A percentile compares a stretch with the other conserved stretches of the same genome.
Conservation (phyloP, 2,329 filamentous ascomycete genomes). For the Fusarium vanettenii region DNA sequence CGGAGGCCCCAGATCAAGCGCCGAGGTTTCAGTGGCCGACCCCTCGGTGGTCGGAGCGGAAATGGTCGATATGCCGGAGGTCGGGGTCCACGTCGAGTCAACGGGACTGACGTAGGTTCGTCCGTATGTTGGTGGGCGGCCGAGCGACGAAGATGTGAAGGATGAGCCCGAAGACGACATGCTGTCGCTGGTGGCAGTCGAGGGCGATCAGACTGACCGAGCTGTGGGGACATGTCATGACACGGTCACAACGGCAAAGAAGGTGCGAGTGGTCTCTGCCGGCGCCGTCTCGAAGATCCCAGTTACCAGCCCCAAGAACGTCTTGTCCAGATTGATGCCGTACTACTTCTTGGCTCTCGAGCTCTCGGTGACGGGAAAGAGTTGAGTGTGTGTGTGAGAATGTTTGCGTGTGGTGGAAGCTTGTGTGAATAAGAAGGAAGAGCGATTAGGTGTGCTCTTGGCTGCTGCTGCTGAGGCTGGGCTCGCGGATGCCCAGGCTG, state of each 20-base stretch:
- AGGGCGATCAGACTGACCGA: conserved; percentile 44
- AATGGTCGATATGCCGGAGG: conserved; percentile 56
- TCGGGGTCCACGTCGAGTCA: conserved; percentile 60
- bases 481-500: conserved; percentile 16
- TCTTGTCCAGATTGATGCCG: conserved; percentile 16
- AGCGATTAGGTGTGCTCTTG: conserved; percentile 18
- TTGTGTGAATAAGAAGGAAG: conserved; percentile 11
- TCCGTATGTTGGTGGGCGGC: conserved; percentile 55
- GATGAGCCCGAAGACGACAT: conserved; percentile 63
- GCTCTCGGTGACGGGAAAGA: conserved; percentile 1
- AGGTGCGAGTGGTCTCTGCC: conserved; percentile 35
- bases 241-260: conserved; percentile 41
- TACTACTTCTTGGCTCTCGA: conserved; percentile 21
- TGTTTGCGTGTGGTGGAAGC: conserved; percentile 6
- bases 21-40: conserved; percentile 53
- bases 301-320: conserved; percentile 28
- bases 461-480: background rate
- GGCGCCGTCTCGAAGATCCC: conserved; percentile 37
- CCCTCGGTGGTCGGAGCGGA: conserved; percentile 55
- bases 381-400: background rate
- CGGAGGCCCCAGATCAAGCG: conserved; percentile 64
- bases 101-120: conserved; percentile 56
- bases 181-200: conserved; percentile 45
- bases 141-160: conserved; percentile 59
- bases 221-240: conserved; percentile 47